Evolutionary conservation across 176 grass and related monocot genomes (phyloP), one percentile per base, ranked within the genome.

Genomic region (Musa beccarii): DNA sequence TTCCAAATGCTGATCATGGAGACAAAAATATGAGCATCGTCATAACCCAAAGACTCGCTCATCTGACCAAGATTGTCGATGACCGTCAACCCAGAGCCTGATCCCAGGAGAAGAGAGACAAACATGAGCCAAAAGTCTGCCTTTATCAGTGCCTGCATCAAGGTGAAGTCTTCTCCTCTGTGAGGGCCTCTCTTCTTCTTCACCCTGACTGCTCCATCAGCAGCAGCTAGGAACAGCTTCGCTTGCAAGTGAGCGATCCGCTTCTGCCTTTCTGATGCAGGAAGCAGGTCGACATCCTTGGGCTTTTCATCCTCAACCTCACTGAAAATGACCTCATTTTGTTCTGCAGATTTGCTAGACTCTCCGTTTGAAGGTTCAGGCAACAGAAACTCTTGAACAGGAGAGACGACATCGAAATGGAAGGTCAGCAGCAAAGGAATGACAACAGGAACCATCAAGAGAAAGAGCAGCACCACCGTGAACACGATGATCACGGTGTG

Each of bases 41-140:
- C 75, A 52, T 82, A 96, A 1, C 89, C 93, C 7, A 89, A 84
- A 56, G 89, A 85, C 84, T 96, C 89, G 66, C 93, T 96, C 87
- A 96, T 96, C 83, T 96, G 93, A 66, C 93, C 93, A 56, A 96
- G 71, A 75, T 96, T 92, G 66, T 96, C 89, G 2, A 96, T 96
- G 34, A 92, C 93, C 13, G 93, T 92, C 71, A 96, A 53, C 12
- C 93, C 93, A 25, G 93, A 96, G 52, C 87, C 93, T 0, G 93
- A 89, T 34, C 93, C 93, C 15, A 96, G 73, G 25, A 92, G 56
- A 75, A 96, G 89, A 1, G 93, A 89, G 19, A 84, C 54, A 88
- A 91, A 96, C 69, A 96, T 96, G 69, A 96, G 82, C 93, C 93
- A 96, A 83, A 92, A 96, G 83, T 96, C 93, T 76, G 83, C 87